Base-by-base conservation (phyloP, 805 yeast species). In the Phaffomyces antillensis region DNA sequence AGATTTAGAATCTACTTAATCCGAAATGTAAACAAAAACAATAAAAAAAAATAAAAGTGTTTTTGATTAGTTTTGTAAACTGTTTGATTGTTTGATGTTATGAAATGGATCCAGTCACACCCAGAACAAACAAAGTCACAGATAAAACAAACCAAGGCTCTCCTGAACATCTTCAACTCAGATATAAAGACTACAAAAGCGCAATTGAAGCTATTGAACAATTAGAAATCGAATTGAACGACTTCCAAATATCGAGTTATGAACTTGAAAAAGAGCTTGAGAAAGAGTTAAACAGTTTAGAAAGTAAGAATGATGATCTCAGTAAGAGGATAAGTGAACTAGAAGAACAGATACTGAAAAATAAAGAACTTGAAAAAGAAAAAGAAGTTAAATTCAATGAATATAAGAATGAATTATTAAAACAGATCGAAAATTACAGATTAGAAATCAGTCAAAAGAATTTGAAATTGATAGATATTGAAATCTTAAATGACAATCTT, bases 241-340 rank as follows among this genome's bases (percentile, higher is more conserved):
- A 72, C 50, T 70, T 72, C 45, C 70, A 69, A 46, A 59, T 54
- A 20, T 67, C 74, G 7, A 67, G 73, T 37, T 58, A 63, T 40
- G 77, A 72, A 49, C 57, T 72, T 34, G 77, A 72, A 52, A 59
- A 56, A 35, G 77, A 71, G 43, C 56, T 72, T 31, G 77, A 72
- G 54, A 60, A 61, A 44, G 76, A 73, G 47, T 44, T 57, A 46
- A 57, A 55, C 34, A 73, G 66, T 10, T 37, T 58, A 11, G 62
- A 56, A 37, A 30, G 39, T n/a, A 52, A 54, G 17, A 62, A 63
- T 25, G 55, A 49, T 12, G 44, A 41, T 16, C 37, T 61, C 30
- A 50, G 51, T 23, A 44, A 46, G 20, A 49, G 47, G 36, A 52
- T 62, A 13, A 49, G 43, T 4, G 37, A 47, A 13, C 42, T 63